A percentile compares a stretch with the other conserved stretches of the same genome.
phyloP scores from a whole-genome alignment of 2,329 filamentous ascomycete genomes.

The Sporothrix variecibatus region DNA sequence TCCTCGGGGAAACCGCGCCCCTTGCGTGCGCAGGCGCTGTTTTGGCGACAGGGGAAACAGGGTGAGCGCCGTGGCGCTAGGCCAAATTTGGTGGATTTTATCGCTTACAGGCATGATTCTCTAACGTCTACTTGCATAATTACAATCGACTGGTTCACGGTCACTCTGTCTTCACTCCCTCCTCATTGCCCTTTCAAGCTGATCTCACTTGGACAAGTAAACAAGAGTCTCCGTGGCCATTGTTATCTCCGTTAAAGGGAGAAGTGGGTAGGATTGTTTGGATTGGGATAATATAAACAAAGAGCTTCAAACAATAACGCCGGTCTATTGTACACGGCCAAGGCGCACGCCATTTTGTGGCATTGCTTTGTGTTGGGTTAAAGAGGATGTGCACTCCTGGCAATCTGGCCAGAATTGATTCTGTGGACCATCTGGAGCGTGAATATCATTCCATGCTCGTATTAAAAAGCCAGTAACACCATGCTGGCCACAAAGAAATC shows the following conservation, averaged over 20 bases:
- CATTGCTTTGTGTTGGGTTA: background rate
- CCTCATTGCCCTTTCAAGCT: background rate
- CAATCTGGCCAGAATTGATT: no score
- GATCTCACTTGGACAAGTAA: no score
- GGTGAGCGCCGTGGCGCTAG: background rate
- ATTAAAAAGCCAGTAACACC: background rate
- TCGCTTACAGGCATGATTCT: background rate
- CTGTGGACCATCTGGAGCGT: background rate
- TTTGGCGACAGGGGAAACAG: background rate
- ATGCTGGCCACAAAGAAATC: background rate
- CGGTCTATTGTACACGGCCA: background rate
- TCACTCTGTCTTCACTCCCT: slow-evolving; percentile 2
- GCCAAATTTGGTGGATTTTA: background rate
- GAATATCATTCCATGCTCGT: background rate
- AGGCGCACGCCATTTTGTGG: background rate
- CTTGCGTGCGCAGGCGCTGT: slow-evolving; percentile 6
- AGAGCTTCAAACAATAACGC: background rate
- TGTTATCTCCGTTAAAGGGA: background rate
- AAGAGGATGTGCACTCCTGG: background rate
- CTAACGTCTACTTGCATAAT: background rate
- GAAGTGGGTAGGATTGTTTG: no score
- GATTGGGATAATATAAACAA: background rate
- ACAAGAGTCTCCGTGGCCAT: background rate
- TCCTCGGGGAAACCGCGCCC: slow-evolving; percentile 28
- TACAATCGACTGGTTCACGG: background rate